Percentiles rank a stretch among this genome's conserved stretches.
These are phyloP conservation scores for Rhodocollybia butyracea DNA, from an alignment of 768 basidiomycete genomes.

Conservation along the genomic window DNA sequence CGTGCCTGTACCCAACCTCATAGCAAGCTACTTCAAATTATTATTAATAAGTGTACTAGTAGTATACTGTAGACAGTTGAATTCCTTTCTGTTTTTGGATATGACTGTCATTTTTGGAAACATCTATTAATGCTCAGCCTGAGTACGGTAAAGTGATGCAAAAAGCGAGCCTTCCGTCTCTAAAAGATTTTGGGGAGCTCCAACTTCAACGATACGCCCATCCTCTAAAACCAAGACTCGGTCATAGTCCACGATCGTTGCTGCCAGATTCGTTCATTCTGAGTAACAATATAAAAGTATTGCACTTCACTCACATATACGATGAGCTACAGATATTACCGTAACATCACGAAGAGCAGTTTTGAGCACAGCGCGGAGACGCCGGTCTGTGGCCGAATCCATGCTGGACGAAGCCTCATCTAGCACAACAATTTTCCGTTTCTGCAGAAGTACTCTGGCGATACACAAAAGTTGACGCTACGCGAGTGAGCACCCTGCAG, in stretches of 20 bases:
- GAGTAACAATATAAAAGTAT: neutral
- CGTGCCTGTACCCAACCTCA: too few relatives aligned
- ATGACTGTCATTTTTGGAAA: neutral
- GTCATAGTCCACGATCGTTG: constrained; percentile 12
- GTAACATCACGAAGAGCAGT: constrained; percentile 6
- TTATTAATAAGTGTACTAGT: too few relatives aligned
- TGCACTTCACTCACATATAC: constrained; percentile 3
- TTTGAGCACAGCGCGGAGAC: neutral
- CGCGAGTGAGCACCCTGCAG: neutral
- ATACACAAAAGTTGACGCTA: constrained; percentile 12
- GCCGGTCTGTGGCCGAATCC: constrained; percentile 5
- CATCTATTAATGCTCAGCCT: neutral
- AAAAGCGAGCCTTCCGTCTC: neutral
- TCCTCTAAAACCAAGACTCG: constrained; percentile 9
- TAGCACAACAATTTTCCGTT: constrained; percentile 10
- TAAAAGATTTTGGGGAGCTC: constrained; percentile 1
- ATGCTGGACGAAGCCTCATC: constrained; percentile 10
- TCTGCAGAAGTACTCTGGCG: constrained; percentile 7
- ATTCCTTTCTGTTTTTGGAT: neutral
- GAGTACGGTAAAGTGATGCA: neutral
- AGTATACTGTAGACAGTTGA: neutral
- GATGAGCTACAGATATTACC: constrained; percentile 11
- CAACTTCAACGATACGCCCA: constrained; percentile 11
- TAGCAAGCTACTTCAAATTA: too few relatives aligned
- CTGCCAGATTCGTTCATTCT: too few relatives aligned